These are phyloP conservation scores for Colletotrichum spaethianum DNA, from an alignment of 2,329 filamentous ascomycete genomes.

Conservation along the genomic window DNA sequence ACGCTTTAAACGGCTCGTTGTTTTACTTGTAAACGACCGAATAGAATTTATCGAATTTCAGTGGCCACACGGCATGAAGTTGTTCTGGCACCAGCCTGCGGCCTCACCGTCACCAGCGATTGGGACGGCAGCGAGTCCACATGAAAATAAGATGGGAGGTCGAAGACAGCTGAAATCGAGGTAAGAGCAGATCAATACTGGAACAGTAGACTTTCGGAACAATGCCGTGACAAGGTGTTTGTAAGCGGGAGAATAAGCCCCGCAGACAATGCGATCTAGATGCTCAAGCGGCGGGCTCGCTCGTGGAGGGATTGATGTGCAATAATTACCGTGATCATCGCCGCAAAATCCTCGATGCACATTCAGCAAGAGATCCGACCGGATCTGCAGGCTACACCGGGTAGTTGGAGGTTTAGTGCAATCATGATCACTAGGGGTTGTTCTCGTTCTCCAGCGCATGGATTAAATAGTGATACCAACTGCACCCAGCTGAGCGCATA, in stretches of 20 bases:
- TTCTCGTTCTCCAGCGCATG: not conserved
- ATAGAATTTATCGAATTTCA: too few species aligned
- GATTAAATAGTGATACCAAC: too few species aligned
- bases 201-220: not conserved
- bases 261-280: slow-evolving; percentile 5
- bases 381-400: not conserved
- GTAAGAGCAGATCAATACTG: slow-evolving; percentile 17
- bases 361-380: not conserved
- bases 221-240: slow-evolving; percentile 16
- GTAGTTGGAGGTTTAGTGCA: not conserved
- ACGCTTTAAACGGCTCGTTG: too few species aligned
- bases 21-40: too few species aligned
- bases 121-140: not conserved
- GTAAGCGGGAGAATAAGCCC: not conserved
- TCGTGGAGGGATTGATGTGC: not conserved
- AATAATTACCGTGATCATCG: not conserved
- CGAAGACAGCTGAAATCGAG: slow-evolving; percentile 15
- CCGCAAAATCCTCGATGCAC: not conserved
- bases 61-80: too few species aligned
- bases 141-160: not conserved
- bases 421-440: not conserved
- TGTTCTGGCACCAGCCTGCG: too few species aligned
- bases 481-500: not conserved
- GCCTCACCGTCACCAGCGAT: not conserved
- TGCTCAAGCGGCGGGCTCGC: not conserved